These are phyloP conservation scores for Skeletonema menzelii DNA, from an alignment of 108 stramenopile genomes.

Conservation along the genomic window DNA sequence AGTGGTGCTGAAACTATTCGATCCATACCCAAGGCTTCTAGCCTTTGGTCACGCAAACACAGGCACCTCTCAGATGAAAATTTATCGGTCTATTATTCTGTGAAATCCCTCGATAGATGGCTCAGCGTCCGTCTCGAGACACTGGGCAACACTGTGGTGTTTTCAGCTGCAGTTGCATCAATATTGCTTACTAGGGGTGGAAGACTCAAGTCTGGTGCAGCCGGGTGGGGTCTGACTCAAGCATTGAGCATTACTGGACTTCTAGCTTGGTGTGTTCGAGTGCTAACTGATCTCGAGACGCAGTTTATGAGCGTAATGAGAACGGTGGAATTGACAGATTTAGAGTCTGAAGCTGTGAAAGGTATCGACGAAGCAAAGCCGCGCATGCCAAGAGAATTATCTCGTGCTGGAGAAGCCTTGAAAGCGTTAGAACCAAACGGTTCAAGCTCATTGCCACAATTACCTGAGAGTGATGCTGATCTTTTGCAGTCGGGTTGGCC, in stretches of 20 bases:
- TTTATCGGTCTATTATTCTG: constrained; percentile 66
- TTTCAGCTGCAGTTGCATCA: constrained; percentile 62
- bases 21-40: constrained; percentile 62
- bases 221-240: constrained; percentile 87
- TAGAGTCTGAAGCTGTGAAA: constrained; percentile 15
- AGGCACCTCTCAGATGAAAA: constrained; percentile 59
- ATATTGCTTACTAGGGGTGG: constrained; percentile 56
- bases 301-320: constrained; percentile 93
- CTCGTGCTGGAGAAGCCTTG: constrained; percentile 55
- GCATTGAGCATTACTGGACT: constrained; percentile 80
- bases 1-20: constrained; percentile 88
- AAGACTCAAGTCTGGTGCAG: constrained; percentile 58
- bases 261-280: constrained; percentile 79
- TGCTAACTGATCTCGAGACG: constrained; percentile 87
- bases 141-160: constrained; percentile 71
- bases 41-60: constrained; percentile 63
- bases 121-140: constrained; percentile 75
- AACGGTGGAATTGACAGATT: constrained; percentile 72
- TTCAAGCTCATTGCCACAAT: constrained; percentile 21
- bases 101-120: constrained; percentile 82
- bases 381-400: constrained; percentile 1
- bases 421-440: neutral
- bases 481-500: constrained; percentile 78
- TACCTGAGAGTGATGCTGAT: constrained; percentile 60
- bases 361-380: constrained; percentile 9